Evolutionary conservation across 2,329 filamentous ascomycete genomes (phyloP).

Genomic region (Stachybotrys chartarum): DNA sequence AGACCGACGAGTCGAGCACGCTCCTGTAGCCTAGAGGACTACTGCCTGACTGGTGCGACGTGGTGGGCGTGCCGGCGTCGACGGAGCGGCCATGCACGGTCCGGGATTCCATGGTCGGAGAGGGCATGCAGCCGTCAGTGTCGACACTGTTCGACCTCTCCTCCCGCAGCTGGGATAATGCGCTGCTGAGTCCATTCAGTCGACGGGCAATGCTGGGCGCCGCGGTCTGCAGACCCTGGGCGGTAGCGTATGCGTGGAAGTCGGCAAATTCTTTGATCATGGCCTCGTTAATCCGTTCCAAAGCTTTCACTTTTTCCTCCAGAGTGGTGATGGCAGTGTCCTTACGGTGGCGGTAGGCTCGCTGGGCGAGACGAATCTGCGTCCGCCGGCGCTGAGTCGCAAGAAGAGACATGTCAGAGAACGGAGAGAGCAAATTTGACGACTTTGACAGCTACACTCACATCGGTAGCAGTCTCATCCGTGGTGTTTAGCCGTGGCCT

Average conservation of each 20-base stretch:
- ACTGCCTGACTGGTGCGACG: neutral
- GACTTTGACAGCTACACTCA: constrained; percentile 37
- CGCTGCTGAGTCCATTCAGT: constrained; percentile 49
- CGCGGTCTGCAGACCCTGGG: constrained; percentile 48
- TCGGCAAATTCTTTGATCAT: constrained; percentile 66
- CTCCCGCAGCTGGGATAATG: constrained; percentile 46
- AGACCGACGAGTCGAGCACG: neutral
- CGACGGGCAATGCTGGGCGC: constrained; percentile 50
- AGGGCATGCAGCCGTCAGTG: neutral
- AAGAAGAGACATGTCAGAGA: neutral
- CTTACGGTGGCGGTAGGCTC: constrained; percentile 79
- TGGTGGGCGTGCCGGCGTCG: neutral
- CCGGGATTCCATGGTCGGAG: neutral
- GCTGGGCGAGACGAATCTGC: constrained; percentile 79
- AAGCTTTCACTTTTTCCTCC: constrained; percentile 59
- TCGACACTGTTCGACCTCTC: neutral
- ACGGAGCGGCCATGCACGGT: neutral
- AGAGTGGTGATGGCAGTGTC: constrained; percentile 72
- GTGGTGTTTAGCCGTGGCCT: constrained; percentile 69
- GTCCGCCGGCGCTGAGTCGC: constrained; percentile 63
- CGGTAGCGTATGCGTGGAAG: constrained; percentile 55
- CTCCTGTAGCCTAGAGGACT: neutral
- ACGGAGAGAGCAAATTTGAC: neutral
- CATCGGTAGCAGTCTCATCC: constrained; percentile 72
- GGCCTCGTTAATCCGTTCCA: constrained; percentile 63